Conservation (phyloP, 1,284 basidiomycete genomes). For the Hymenochaete sp. region DNA sequence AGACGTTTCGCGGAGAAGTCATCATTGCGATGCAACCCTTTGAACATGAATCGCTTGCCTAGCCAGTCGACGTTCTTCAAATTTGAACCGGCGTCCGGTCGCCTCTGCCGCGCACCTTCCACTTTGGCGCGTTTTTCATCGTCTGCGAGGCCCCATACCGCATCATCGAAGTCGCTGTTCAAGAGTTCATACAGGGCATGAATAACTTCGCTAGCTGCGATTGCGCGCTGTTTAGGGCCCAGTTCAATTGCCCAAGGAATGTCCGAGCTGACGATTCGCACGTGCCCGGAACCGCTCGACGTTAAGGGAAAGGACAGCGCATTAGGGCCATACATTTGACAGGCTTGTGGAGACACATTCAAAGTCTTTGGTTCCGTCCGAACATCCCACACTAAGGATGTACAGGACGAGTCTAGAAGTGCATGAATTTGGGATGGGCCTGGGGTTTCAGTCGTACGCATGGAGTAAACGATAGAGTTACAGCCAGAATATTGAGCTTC, state of each 20-base stretch:
- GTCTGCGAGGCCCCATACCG: slow-evolving; percentile 19
- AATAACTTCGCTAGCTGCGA: slow-evolving; percentile 18
- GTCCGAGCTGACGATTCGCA: slow-evolving; percentile 18
- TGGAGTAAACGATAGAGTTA: slow-evolving; percentile 13
- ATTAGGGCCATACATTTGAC: slow-evolving; percentile 14
- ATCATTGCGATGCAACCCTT: slow-evolving; percentile 18
- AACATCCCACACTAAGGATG: slow-evolving; percentile 19
- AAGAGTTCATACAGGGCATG: slow-evolving; percentile 19
- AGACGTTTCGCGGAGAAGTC: slow-evolving; percentile 12
- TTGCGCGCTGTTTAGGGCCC: slow-evolving; percentile 16
- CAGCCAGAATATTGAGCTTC: slow-evolving; percentile 15
- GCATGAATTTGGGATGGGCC: slow-evolving; percentile 10
- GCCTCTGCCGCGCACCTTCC: slow-evolving; percentile 14
- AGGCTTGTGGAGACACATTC: slow-evolving; percentile 2
- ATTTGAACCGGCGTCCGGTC: slow-evolving; percentile 8
- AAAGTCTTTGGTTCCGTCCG: slow-evolving; percentile 14
- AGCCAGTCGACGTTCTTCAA: slow-evolving; percentile 19
- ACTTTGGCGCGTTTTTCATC: slow-evolving; percentile 18
- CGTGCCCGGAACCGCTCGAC: slow-evolving; percentile 16
- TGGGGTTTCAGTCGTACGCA: neutral
- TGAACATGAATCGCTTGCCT: slow-evolving; percentile 20
- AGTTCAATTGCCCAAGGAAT: slow-evolving; percentile 20
- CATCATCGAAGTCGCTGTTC: slow-evolving; percentile 17
- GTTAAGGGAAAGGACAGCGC: slow-evolving; percentile 17
- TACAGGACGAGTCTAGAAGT: slow-evolving; percentile 9